Evolutionary conservation across 208 protist genomes (phyloP).

Genomic region (Acanthamoeba sp.): DNA sequence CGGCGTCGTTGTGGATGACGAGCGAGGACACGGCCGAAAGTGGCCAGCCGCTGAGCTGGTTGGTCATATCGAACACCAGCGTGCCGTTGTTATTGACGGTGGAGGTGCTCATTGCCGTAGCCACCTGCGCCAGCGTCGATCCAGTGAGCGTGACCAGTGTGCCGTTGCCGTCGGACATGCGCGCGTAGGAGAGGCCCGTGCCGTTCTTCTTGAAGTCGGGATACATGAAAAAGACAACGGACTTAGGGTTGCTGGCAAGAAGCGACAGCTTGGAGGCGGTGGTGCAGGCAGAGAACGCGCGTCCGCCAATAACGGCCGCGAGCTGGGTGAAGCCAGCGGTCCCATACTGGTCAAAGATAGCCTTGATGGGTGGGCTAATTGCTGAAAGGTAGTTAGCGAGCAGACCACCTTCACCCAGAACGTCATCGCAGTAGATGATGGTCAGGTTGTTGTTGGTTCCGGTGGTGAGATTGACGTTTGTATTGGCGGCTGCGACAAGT

Average conservation of each 20-base stretch:
- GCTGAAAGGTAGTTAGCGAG: not conserved
- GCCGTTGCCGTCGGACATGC: not conserved
- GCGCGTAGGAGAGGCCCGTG: not conserved
- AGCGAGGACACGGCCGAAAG: not conserved
- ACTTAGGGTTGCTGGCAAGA: not conserved
- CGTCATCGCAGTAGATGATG: conserved; percentile 11
- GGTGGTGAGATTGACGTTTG: not conserved
- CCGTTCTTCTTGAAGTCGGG: not conserved
- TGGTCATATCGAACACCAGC: not conserved
- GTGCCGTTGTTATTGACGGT: not conserved
- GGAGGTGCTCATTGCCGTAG: not conserved
- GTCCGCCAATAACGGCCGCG: not conserved
- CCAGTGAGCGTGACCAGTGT: not conserved
- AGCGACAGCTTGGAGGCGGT: not conserved
- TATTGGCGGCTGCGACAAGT: not conserved
- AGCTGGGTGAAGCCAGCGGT: not conserved
- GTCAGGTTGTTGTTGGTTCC: not conserved
- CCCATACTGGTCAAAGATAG: not conserved
- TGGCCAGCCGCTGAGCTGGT: not conserved
- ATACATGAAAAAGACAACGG: not conserved
- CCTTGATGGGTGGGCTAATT: not conserved
- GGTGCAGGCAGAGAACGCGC: not conserved
- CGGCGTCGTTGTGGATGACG: not conserved
- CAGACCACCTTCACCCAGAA: not conserved
- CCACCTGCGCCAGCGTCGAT: not conserved